These are phyloP conservation scores for Scolecobasidium constrictum DNA, from an alignment of 2,329 filamentous ascomycete species.

Conservation along the genomic window DNA sequence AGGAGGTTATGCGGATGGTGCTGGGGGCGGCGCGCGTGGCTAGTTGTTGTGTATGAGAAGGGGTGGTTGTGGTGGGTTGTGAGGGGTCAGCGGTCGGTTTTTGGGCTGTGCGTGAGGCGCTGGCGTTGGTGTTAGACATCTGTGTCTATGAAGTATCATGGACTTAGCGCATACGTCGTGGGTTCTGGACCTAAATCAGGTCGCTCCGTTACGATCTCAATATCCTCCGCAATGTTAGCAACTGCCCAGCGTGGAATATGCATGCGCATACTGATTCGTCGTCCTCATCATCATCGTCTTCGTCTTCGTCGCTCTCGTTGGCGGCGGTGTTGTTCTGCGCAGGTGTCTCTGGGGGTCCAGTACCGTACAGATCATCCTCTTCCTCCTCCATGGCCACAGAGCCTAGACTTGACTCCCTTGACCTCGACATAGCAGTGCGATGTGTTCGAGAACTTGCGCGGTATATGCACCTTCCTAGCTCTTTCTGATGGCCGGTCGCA, in stretches of 20 bases:
- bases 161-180: conserved; percentile 1
- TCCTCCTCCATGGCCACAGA: conserved; percentile 35
- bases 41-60: not conserved
- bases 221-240: conserved; percentile 29
- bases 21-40: not conserved
- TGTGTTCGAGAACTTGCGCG: no score
- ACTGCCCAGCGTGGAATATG: not conserved
- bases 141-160: no score
- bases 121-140: no score
- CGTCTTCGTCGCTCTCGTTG: conserved; percentile 21
- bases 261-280: conserved; percentile 28
- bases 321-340: conserved; percentile 3
- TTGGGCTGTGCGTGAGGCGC: conserved; percentile 16
- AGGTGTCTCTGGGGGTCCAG: conserved; percentile 12
- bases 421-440: conserved; percentile 4
- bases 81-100: not conserved
- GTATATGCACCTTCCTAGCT: not conserved
- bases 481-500: no score
- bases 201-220: conserved; percentile 29
- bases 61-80: not conserved
- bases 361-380: conserved; percentile 41
- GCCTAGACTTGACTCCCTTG: conserved; percentile 1
- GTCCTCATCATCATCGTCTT: conserved; percentile 33
- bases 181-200: conserved; percentile 19
- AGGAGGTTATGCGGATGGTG: conserved; percentile 1